phyloP scores from a whole-genome alignment of 139 green algal genomes.

The Micractinium sp. region DNA sequence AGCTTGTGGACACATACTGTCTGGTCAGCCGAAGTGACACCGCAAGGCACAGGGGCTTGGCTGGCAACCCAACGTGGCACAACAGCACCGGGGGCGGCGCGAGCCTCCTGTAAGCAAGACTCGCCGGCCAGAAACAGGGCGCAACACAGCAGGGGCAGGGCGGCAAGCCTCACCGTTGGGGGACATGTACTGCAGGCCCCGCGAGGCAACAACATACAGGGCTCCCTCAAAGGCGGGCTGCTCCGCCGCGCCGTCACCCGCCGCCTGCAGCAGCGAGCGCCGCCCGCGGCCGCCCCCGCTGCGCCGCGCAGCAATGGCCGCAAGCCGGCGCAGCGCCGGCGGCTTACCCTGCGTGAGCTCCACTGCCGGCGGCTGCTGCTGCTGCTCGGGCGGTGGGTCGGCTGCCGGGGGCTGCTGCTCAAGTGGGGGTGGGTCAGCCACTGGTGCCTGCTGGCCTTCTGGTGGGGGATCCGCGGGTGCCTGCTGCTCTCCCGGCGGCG shows the following conservation, averaged over 20 bases:
- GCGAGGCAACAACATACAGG: conserved; percentile 11
- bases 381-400: background rate
- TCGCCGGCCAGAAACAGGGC: background rate
- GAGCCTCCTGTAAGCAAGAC: too few species aligned
- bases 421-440: background rate
- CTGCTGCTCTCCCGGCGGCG: too few species aligned
- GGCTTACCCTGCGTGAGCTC: too few species aligned
- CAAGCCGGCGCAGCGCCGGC: too few species aligned
- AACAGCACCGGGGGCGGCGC: background rate
- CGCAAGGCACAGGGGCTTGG: too few species aligned
- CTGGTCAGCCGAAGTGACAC: too few species aligned
- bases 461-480: too few species aligned
- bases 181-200: conserved; percentile 6
- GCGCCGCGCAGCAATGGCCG: background rate
- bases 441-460: too few species aligned
- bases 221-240: conserved; percentile 7
- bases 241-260: background rate
- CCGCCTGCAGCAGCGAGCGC: conserved; percentile 21
- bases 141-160: background rate
- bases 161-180: background rate
- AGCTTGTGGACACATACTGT: too few species aligned
- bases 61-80: background rate
- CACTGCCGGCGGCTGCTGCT: background rate
- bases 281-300: background rate
- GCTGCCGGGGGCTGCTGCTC: background rate